These are phyloP conservation scores for Didymellaceae sp. DNA, from an alignment of 2,329 filamentous ascomycete genomes.

Conservation along the genomic window DNA sequence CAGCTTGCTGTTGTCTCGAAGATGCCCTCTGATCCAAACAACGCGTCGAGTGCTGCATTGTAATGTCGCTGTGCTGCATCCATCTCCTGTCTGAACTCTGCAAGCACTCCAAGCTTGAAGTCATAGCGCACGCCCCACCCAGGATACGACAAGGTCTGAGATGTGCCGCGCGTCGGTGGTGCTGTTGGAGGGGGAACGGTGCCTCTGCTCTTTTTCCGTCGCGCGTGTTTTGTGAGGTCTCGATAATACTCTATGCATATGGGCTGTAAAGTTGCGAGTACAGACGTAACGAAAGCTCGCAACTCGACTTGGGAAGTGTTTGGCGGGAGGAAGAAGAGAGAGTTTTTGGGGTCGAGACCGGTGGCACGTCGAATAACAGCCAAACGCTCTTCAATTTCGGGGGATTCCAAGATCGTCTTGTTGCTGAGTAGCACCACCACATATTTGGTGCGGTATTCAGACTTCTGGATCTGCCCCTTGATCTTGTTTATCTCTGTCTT, in stretches of 20 bases:
- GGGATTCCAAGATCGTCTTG: slow-evolving; percentile 63
- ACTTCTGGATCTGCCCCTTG: slow-evolving; percentile 70
- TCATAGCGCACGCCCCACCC: slow-evolving; percentile 96
- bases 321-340: slow-evolving; percentile 80
- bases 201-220: slow-evolving; percentile 84
- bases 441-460: slow-evolving; percentile 79
- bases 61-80: slow-evolving; percentile 86
- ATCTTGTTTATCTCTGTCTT: slow-evolving; percentile 85
- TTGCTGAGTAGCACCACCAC: slow-evolving; percentile 80
- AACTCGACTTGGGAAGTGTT: slow-evolving; percentile 75
- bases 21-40: slow-evolving; percentile 79
- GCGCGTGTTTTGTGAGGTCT: slow-evolving; percentile 88
- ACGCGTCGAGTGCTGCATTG: slow-evolving; percentile 81
- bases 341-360: slow-evolving; percentile 79
- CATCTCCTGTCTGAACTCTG: slow-evolving; percentile 92
- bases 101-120: slow-evolving; percentile 88
- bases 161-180: slow-evolving; percentile 82
- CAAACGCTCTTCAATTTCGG: slow-evolving; percentile 76
- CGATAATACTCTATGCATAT: slow-evolving; percentile 88
- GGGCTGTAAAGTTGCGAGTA: slow-evolving; percentile 75
- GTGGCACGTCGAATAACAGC: slow-evolving; percentile 80
- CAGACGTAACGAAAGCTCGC: slow-evolving; percentile 73
- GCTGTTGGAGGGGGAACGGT: slow-evolving; percentile 80
- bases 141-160: slow-evolving; percentile 80
- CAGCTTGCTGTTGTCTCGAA: slow-evolving; percentile 89